Evolutionary conservation across 192 early-diverging fungal species (phyloP), one percentile per base, ranked within the genome.

Genomic region (Backusella morwellensis): DNA sequence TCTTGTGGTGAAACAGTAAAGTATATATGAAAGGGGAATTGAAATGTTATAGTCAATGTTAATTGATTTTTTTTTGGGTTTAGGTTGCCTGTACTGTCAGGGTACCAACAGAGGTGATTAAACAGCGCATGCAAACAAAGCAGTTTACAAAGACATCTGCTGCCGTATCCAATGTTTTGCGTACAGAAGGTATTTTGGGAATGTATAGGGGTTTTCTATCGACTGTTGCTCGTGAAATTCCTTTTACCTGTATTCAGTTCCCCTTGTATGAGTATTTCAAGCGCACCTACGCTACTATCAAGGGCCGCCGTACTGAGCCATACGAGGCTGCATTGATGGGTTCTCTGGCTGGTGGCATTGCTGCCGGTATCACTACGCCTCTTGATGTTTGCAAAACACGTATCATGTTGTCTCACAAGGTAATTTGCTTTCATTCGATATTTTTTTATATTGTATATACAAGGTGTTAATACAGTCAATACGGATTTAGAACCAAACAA

Each of bases 221-320:
- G 66, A 97, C 96, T 26, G 92, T 99, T 4, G 95, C 95, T 75
- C 88, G 97, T 47, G 97, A 99, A 86, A 97, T 99, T 77, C 97
- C 97, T 21, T 99, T 99, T 78, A 90, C 96, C 0, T 97, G 96
- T 82, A 92, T 99, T 38, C 97, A 99, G 82, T 99, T 99, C 81
- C 96, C 97, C 6, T 78, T 99, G 47, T 99, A 96, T 79, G 97
- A 99, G 84, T 91, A 88, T 42, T 85, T 97, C 68, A 99, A 97
- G 86, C 79, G 83, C 68, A 56, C 78, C 17, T 88, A 88, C 54
- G 85, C 91, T 19, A 40, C 34, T n/a, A 68, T 80, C 4, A 81
- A 90, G 8, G 80, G 88, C 6, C 78, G 89, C 34, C 74, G 72
- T 23, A 83, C 89, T 26, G 83, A 92, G 68, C 90, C 96, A 35